phyloP scores from a whole-genome alignment of 805 yeast genomes.

The Isabelozyma heimii region DNA sequence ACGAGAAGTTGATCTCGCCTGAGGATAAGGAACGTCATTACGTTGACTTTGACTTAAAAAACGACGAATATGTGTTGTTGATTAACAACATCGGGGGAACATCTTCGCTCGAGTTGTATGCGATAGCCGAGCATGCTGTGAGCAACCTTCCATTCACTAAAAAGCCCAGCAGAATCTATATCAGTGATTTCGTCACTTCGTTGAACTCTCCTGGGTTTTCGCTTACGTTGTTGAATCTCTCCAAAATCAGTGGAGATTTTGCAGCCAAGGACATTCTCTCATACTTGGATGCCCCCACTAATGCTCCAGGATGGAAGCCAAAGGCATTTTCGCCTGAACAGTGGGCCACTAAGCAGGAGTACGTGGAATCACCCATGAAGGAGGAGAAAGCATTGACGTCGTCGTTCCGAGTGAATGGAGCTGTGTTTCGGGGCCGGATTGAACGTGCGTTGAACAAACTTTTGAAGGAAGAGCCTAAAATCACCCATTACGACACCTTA shows the following conservation, averaged over 20 bases:
- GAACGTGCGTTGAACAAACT: conserved; percentile 37
- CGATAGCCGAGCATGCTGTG: conserved; percentile 62
- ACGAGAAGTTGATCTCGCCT: conserved; percentile 57
- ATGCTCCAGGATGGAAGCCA: conserved; percentile 81
- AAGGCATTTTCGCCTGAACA: conserved; percentile 26
- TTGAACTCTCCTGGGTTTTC: conserved; percentile 91
- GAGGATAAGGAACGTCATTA: conserved; percentile 77
- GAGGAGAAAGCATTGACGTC: conserved; percentile 23
- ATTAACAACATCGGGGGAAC: conserved; percentile 91
- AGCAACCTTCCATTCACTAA: conserved; percentile 52
- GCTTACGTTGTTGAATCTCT: conserved; percentile 71
- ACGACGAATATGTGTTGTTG: conserved; percentile 66
- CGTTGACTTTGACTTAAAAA: conserved; percentile 57
- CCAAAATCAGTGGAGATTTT: conserved; percentile 37
- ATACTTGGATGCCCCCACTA: conserved; percentile 67
- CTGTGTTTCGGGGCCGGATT: conserved; percentile 51
- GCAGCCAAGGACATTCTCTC: conserved; percentile 33
- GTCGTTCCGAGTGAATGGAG: conserved; percentile 24
- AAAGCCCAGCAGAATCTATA: conserved; percentile 64
- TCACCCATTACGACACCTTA: conserved; percentile 79
- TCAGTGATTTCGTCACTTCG: conserved; percentile 84
- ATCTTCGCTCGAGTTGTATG: conserved; percentile 73
- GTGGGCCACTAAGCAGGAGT: conserved; percentile 28
- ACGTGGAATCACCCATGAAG: conserved; percentile 28
- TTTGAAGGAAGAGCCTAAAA: conserved; percentile 61